phyloP scores from a whole-genome alignment of 371 early-diverging fungal genomes.

The Nosema granulosis region DNA sequence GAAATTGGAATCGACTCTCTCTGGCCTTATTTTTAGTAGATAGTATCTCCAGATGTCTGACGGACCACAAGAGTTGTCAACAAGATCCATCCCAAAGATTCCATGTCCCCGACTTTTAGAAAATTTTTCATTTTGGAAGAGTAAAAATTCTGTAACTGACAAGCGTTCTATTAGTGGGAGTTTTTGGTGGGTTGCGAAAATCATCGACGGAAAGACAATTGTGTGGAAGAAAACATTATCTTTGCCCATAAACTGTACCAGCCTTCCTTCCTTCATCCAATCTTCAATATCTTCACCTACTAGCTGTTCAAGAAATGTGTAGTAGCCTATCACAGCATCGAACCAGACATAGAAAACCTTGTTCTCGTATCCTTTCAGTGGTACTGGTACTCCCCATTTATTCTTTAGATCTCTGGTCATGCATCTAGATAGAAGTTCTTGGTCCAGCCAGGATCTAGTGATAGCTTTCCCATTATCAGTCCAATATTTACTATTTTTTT shows the following conservation, averaged over 20 bases:
- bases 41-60: constrained; percentile 95
- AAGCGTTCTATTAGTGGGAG: constrained; percentile 79
- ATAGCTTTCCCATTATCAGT: constrained; percentile 80
- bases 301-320: constrained; percentile 58
- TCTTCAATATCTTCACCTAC: constrained; percentile 70
- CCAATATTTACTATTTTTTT: constrained; percentile 75
- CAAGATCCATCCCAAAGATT: constrained; percentile 89
- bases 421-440: constrained; percentile 87
- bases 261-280: constrained; percentile 89
- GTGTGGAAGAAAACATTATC: constrained; percentile 99
- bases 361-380: constrained; percentile 75
- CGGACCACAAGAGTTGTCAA: constrained; percentile 80
- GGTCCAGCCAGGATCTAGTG: constrained; percentile 87
- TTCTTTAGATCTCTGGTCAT: constrained; percentile 93
- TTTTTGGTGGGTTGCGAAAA: constrained; percentile 78
- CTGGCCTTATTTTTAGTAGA: constrained; percentile 89
- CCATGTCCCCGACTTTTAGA: constrained; percentile 91
- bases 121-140: constrained; percentile 94
- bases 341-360: constrained; percentile 99
- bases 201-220: constrained; percentile 87
- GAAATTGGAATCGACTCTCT: constrained; percentile 83
- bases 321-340: constrained; percentile 88
- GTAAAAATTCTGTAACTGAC: constrained; percentile 91
- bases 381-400: constrained; percentile 94
- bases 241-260: constrained; percentile 99